Percentiles rank a stretch among this genome's conserved stretches.
Evolutionary conservation across 768 basidiomycete genomes (phyloP).

Genomic region (Leccinum rimulosum): DNA sequence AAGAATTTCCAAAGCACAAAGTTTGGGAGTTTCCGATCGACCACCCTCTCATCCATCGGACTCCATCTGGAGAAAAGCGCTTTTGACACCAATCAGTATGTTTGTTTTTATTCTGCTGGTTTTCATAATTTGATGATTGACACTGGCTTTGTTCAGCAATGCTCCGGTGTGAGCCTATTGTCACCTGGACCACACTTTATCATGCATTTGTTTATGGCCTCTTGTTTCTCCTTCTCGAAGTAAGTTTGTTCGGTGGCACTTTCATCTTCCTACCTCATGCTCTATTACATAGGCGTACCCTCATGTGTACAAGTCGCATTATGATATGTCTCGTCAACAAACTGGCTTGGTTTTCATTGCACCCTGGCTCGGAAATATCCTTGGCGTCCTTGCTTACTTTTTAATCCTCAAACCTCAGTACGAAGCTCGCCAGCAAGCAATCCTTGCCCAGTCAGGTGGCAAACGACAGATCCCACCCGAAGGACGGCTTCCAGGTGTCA

Average conservation of each 20-base stretch:
- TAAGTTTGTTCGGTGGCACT: not conserved
- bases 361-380: conserved; percentile 23
- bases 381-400: conserved; percentile 25
- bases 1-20: conserved; percentile 10
- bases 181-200: conserved; percentile 24
- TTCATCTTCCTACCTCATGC: not conserved
- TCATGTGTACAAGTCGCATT: conserved; percentile 19
- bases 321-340: conserved; percentile 22
- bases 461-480: conserved; percentile 20
- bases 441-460: conserved; percentile 16
- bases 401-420: conserved; percentile 22
- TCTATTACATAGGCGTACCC: conserved; percentile 16
- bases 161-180: conserved; percentile 23
- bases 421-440: conserved; percentile 13
- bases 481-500: conserved; percentile 20
- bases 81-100: conserved; percentile 20
- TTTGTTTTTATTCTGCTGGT: not conserved
- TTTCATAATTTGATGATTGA: not conserved
- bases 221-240: conserved; percentile 27
- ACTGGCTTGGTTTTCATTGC: conserved; percentile 22
- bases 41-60: not conserved
- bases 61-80: conserved; percentile 13
- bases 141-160: conserved; percentile 8
- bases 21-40: not conserved
- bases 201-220: conserved; percentile 26